Percentiles rank a stretch among this genome's conserved stretches.
Conservation (phyloP, 805 yeast genomes). For the Trichomonascus vanleenenianus region DNA sequence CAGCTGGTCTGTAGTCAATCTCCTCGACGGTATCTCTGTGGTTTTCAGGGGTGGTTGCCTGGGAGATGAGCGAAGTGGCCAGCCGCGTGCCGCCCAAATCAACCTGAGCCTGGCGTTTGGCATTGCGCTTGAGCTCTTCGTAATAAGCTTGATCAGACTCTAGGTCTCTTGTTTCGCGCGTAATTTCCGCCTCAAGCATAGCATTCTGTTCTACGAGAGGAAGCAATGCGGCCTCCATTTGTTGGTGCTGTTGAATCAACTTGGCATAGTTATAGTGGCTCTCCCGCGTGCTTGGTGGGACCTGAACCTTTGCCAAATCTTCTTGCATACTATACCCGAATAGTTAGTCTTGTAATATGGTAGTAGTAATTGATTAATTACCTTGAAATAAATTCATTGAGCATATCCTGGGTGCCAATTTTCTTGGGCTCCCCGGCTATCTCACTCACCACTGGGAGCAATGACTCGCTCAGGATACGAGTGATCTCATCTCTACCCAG, state of each 20-base stretch:
- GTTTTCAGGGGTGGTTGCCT: background rate
- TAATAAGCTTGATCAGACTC: constrained; percentile 2
- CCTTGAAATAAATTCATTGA: constrained; percentile 1
- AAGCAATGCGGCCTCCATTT: constrained; percentile 11
- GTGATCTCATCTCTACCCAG: constrained; percentile 7
- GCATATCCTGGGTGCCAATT: constrained; percentile 5
- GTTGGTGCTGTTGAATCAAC: constrained; percentile 9
- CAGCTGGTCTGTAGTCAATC: background rate
- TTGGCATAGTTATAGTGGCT: constrained; percentile 10
- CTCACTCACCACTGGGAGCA: constrained; percentile 4
- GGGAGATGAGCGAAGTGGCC: background rate
- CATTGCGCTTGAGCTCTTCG: background rate
- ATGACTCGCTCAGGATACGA: constrained; percentile 4
- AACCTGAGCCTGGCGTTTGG: background rate
- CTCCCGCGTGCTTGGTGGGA: constrained; percentile 14
- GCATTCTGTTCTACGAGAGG: constrained; percentile 14
- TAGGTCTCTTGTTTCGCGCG: constrained; percentile 4
- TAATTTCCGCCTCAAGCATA: constrained; percentile 9
- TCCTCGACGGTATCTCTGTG: background rate
- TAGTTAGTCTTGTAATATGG: too few relatives aligned
- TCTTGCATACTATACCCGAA: constrained; percentile 1
- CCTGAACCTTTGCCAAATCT: constrained; percentile 5
- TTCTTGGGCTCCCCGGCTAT: constrained; percentile 5
- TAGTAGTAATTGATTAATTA: too few relatives aligned
- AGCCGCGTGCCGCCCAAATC: background rate